These are phyloP conservation scores for Stachybotrys chlorohalonatus DNA, from an alignment of 2,329 filamentous ascomycete species.

Conservation along the genomic window DNA sequence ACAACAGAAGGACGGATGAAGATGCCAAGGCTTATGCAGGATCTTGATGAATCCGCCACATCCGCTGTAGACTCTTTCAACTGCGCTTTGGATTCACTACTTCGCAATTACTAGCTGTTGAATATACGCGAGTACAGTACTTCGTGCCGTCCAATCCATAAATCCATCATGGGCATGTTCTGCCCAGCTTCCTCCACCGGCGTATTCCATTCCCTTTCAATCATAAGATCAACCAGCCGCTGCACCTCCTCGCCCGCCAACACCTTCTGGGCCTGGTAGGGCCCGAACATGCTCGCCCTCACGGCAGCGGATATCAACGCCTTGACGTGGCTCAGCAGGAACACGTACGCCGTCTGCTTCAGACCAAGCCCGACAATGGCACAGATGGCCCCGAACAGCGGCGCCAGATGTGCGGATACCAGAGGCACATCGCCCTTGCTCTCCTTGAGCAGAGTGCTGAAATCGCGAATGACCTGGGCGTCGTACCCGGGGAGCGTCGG, in stretches of 20 bases:
- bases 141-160: slow-evolving; percentile 79
- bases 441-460: slow-evolving; percentile 23
- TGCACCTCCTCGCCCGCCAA: slow-evolving; percentile 54
- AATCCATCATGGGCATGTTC: slow-evolving; percentile 66
- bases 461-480: slow-evolving; percentile 22
- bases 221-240: slow-evolving; percentile 44
- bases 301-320: slow-evolving; percentile 70
- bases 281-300: slow-evolving; percentile 67
- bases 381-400: slow-evolving; percentile 60
- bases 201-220: slow-evolving; percentile 52
- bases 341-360: slow-evolving; percentile 62
- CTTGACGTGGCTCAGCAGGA: slow-evolving; percentile 68
- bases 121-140: slow-evolving; percentile 79
- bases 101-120: slow-evolving; percentile 50
- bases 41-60: too few species aligned
- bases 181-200: slow-evolving; percentile 61
- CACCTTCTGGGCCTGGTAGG: slow-evolving; percentile 69
- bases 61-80: too few species aligned
- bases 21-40: too few species aligned
- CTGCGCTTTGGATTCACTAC: background rate
- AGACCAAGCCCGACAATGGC: slow-evolving; percentile 49
- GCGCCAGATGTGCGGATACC: slow-evolving; percentile 58
- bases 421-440: slow-evolving; percentile 24
- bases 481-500: slow-evolving; percentile 20
- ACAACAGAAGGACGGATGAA: too few species aligned